Evolutionary conservation across 2,329 filamentous ascomycete species (phyloP).

Genomic region (Penicillium sp.): DNA sequence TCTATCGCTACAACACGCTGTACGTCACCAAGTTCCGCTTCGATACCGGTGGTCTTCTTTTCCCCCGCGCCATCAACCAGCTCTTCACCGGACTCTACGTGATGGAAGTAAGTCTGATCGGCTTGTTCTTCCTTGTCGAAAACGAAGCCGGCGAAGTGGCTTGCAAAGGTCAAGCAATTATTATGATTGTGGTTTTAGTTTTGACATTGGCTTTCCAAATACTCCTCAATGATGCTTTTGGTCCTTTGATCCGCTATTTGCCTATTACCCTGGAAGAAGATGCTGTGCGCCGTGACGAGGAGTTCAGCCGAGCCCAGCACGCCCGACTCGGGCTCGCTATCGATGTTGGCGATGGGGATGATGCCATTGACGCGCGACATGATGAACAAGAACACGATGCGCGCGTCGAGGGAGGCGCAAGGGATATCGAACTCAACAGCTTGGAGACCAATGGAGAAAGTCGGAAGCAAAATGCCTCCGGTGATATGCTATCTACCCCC

Average conservation of each 20-base stretch:
- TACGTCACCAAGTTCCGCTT: slow-evolving; percentile 87
- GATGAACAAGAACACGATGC: slow-evolving; percentile 46
- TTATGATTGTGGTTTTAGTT: slow-evolving; percentile 73
- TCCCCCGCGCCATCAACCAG: slow-evolving; percentile 89
- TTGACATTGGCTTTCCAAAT: slow-evolving; percentile 76
- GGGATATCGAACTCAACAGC: slow-evolving; percentile 49
- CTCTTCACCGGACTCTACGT: slow-evolving; percentile 93
- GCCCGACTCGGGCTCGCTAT: slow-evolving; percentile 62
- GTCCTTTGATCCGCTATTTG: slow-evolving; percentile 79
- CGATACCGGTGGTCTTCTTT: slow-evolving; percentile 89
- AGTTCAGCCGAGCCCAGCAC: slow-evolving; percentile 77
- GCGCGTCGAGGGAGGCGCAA: slow-evolving; percentile 35
- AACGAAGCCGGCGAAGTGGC: slow-evolving; percentile 54
- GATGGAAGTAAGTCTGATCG: slow-evolving; percentile 87
- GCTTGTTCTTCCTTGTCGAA: slow-evolving; percentile 76
- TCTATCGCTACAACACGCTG: slow-evolving; percentile 93
- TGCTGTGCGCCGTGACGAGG: slow-evolving; percentile 83
- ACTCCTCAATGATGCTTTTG: slow-evolving; percentile 77
- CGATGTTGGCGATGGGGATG: slow-evolving; percentile 53
- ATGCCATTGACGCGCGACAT: slow-evolving; percentile 45
- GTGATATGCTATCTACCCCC: slow-evolving; percentile 15
- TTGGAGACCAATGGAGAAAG: slow-evolving; percentile 30
- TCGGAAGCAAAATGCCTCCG: slow-evolving; percentile 15
- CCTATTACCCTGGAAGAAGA: slow-evolving; percentile 96
- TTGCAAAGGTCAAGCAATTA: slow-evolving; percentile 73